These are phyloP conservation scores for Davidsoniella eucalypti DNA, from an alignment of 2,329 filamentous ascomycete genomes.

Conservation along the genomic window DNA sequence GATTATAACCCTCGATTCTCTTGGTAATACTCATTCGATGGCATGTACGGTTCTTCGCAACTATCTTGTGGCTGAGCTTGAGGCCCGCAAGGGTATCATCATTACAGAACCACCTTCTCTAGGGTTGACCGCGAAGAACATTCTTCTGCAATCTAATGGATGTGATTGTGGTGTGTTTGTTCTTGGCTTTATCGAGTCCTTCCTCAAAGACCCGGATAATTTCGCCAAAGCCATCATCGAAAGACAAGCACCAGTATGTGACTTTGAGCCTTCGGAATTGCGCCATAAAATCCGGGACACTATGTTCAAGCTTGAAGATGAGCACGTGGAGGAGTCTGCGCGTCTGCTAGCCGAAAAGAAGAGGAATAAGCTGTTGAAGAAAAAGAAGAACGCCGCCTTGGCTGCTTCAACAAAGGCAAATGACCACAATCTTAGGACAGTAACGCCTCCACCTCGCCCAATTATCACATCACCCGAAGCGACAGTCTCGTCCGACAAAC, in stretches of 20 bases:
- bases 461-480: not conserved
- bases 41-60: conserved; percentile 55
- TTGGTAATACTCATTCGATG: conserved; percentile 45
- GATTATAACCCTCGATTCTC: conserved; percentile 78
- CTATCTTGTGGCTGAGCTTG: conserved; percentile 61
- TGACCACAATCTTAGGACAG: too few relatives aligned
- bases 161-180: conserved; percentile 84
- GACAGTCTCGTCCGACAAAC: not conserved
- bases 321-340: conserved; percentile 16
- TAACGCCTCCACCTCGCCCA: too few relatives aligned
- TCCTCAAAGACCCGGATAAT: conserved; percentile 54
- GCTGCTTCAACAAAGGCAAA: conserved; percentile 1
- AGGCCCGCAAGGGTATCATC: conserved; percentile 35
- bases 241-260: conserved; percentile 33
- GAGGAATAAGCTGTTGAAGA: conserved; percentile 21
- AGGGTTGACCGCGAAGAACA: conserved; percentile 51
- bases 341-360: conserved; percentile 21
- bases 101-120: conserved; percentile 22
- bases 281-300: conserved; percentile 49
- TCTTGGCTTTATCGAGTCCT: conserved; percentile 68
- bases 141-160: conserved; percentile 69
- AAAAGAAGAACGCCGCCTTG: conserved; percentile 17
- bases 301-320: conserved; percentile 42
- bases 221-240: conserved; percentile 53
- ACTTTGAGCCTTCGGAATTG: conserved; percentile 41